These are phyloP conservation scores for Mallotus repandus DNA, from an alignment of 441 rosid genomes.

Conservation along the genomic window DNA sequence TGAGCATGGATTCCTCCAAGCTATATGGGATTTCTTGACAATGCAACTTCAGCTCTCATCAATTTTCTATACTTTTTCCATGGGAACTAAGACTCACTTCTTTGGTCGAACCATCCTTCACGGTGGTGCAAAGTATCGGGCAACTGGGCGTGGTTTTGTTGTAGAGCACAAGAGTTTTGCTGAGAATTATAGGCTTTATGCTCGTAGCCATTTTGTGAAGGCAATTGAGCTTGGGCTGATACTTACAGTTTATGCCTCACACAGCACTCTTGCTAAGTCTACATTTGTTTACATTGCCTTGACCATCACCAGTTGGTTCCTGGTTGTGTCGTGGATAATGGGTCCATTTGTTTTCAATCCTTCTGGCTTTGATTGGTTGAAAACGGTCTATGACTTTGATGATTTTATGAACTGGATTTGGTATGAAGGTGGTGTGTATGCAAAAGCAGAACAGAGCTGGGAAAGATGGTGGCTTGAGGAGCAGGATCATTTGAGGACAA, in stretches of 20 bases:
- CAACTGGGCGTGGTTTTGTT: conserved; percentile 94
- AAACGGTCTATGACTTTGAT: conserved; percentile 84
- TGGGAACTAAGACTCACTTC: conserved; percentile 93
- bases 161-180: conserved; percentile 88
- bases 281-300: conserved; percentile 77
- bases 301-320: conserved; percentile 88
- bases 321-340: conserved; percentile 80
- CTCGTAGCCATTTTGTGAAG: conserved; percentile 87
- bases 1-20: conserved; percentile 84
- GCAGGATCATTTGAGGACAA: conserved; percentile 79
- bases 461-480: conserved; percentile 97
- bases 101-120: conserved; percentile 92
- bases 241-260: conserved; percentile 71
- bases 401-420: conserved; percentile 95
- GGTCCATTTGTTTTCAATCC: conserved; percentile 89
- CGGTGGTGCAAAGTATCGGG: conserved; percentile 91
- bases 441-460: conserved; percentile 88
- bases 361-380: conserved; percentile 93
- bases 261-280: conserved; percentile 61
- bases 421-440: conserved; percentile 67
- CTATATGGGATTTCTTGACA: conserved; percentile 82
- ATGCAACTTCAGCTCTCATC: conserved; percentile 93
- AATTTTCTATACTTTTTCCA: conserved; percentile 86
- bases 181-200: conserved; percentile 79
- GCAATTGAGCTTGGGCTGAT: conserved; percentile 90